Conservation (phyloP, 306 rosid genomes). For the Pyrus pyrifolia region DNA sequence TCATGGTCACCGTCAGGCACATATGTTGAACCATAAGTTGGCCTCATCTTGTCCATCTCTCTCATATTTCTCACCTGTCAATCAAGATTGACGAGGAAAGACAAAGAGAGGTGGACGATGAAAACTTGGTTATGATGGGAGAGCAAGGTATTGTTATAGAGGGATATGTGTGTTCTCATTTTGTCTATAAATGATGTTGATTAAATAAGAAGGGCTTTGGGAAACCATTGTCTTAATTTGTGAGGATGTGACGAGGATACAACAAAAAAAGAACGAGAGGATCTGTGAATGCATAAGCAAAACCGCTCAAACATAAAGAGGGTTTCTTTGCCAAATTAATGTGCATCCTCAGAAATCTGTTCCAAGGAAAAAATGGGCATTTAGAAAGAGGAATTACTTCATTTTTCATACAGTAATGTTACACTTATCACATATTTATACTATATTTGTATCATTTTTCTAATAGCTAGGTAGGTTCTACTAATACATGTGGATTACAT, state of each 20-base stretch:
- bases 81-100: constrained; percentile 1
- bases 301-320: background rate
- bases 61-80: constrained; percentile 1
- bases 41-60: background rate
- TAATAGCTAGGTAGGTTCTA: no score
- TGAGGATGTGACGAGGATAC: background rate
- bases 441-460: no score
- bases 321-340: background rate
- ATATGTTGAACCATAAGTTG: background rate
- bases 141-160: background rate
- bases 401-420: no score
- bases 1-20: background rate
- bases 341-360: background rate
- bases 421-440: no score
- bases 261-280: background rate
- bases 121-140: background rate
- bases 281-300: background rate
- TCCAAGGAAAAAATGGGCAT: background rate
- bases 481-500: no score
- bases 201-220: background rate
- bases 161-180: background rate
- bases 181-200: background rate
- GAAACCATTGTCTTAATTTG: background rate
- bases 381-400: background rate
- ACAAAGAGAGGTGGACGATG: background rate